Percentiles rank a stretch among this genome's conserved stretches.
Evolutionary conservation across 306 rosid genomes (phyloP).

Genomic region (Dryas octopetala): DNA sequence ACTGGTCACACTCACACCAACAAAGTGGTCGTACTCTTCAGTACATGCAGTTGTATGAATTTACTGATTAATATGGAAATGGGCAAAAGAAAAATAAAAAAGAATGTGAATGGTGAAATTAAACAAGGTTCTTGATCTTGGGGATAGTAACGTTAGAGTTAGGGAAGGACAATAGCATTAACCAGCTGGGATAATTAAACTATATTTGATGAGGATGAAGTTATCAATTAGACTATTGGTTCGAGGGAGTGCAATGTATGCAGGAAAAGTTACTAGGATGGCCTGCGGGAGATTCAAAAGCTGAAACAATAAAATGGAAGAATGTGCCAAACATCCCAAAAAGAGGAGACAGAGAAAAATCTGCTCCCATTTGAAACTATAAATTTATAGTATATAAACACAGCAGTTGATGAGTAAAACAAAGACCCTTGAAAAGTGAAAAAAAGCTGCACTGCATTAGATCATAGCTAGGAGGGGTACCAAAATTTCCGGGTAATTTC

Average conservation of each 20-base stretch:
- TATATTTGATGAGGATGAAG: too few relatives aligned
- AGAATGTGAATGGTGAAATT: too few relatives aligned
- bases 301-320: conserved; percentile 27
- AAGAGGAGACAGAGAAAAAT: conserved; percentile 35
- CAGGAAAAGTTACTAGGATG: too few relatives aligned
- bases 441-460: not conserved
- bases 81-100: too few relatives aligned
- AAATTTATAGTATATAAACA: not conserved
- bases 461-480: too few relatives aligned
- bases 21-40: not conserved
- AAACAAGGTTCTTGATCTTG: too few relatives aligned
- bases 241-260: too few relatives aligned
- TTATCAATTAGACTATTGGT: too few relatives aligned
- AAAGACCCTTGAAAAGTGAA: not conserved
- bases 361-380: conserved; percentile 2
- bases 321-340: conserved; percentile 20
- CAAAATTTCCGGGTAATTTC: not conserved
- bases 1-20: not conserved
- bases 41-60: not conserved
- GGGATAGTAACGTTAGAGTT: too few relatives aligned
- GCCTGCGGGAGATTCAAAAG: conserved; percentile 17
- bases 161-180: too few relatives aligned
- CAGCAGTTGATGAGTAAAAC: conserved; percentile 1
- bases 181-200: too few relatives aligned
- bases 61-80: too few relatives aligned